These are phyloP conservation scores for Aureobasidium sp. DNA, from an alignment of 2,329 filamentous ascomycete species.

Conservation along the genomic window DNA sequence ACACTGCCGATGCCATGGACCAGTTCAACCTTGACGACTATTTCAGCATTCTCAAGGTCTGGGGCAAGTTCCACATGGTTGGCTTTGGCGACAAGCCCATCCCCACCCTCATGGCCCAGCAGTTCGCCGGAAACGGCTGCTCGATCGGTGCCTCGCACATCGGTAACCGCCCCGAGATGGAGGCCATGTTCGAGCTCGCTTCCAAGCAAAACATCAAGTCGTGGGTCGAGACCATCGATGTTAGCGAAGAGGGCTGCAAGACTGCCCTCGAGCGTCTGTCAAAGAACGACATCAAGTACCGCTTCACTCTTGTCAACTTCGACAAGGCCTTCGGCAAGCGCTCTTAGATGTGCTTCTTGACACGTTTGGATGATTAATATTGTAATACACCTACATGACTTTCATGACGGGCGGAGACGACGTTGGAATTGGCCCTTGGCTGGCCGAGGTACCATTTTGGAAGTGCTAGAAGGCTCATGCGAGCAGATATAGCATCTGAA, in stretches of 20 bases:
- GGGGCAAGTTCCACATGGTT: conserved; percentile 72
- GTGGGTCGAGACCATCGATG: conserved; percentile 60
- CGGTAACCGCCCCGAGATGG: conserved; percentile 43
- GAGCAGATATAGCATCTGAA: neutral
- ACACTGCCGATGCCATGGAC: conserved; percentile 62
- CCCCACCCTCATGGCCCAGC: conserved; percentile 63
- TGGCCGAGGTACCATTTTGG: conserved; percentile 6
- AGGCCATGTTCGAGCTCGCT: conserved; percentile 45
- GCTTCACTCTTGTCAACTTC: conserved; percentile 57
- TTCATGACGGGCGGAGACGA: neutral
- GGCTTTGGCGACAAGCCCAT: conserved; percentile 72
- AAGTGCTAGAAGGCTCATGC: neutral
- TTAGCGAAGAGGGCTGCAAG: conserved; percentile 62
- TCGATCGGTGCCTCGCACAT: conserved; percentile 47
- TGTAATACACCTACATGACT: conserved; percentile 8
- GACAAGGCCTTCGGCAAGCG: conserved; percentile 58
- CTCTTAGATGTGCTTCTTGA: conserved; percentile 20
- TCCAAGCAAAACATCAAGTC: conserved; percentile 45
- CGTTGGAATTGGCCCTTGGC: conserved; percentile 7
- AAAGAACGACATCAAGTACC: conserved; percentile 63
- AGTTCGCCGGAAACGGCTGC: conserved; percentile 65
- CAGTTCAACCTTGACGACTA: conserved; percentile 66
- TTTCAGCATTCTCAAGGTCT: conserved; percentile 71
- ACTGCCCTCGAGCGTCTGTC: conserved; percentile 63
- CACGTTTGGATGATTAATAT: conserved; percentile 11